Evolutionary conservation across 1,284 basidiomycete species (phyloP).

Genomic region (Leccinum angustisporum): DNA sequence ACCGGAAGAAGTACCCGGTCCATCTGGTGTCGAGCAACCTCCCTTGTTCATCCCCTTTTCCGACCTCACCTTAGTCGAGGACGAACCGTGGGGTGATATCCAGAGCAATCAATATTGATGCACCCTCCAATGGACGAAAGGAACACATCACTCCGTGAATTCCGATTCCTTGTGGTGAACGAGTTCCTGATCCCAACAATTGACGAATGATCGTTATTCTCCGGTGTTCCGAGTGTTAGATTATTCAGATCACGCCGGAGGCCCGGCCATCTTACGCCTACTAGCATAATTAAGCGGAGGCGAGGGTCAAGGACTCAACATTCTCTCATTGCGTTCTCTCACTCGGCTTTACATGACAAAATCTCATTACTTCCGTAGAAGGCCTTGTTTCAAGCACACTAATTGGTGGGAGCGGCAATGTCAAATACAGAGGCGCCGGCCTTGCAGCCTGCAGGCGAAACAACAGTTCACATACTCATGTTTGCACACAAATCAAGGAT

Average conservation of each 20-base stretch:
- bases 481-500: background rate
- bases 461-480: too few species aligned
- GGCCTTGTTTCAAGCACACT: background rate
- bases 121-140: background rate
- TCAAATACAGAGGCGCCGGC: background rate
- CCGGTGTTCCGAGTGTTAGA: background rate
- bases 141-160: background rate
- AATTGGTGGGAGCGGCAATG: too few species aligned
- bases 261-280: background rate
- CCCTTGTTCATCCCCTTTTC: too few species aligned
- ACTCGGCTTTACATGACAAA: too few species aligned
- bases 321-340: background rate
- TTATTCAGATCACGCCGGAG: background rate
- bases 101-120: background rate
- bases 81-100: too few species aligned
- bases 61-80: too few species aligned
- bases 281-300: background rate
- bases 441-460: background rate
- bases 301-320: background rate
- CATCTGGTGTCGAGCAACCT: too few species aligned
- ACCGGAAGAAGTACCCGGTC: too few species aligned
- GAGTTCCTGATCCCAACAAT: conserved; percentile 1
- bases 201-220: background rate
- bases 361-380: background rate
- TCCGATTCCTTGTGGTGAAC: background rate